A percentile compares a stretch with the other conserved stretches of the same genome.
These are phyloP conservation scores for Discostella stelligera DNA, from an alignment of 352 stramenopile genomes.

Conservation along the genomic window DNA sequence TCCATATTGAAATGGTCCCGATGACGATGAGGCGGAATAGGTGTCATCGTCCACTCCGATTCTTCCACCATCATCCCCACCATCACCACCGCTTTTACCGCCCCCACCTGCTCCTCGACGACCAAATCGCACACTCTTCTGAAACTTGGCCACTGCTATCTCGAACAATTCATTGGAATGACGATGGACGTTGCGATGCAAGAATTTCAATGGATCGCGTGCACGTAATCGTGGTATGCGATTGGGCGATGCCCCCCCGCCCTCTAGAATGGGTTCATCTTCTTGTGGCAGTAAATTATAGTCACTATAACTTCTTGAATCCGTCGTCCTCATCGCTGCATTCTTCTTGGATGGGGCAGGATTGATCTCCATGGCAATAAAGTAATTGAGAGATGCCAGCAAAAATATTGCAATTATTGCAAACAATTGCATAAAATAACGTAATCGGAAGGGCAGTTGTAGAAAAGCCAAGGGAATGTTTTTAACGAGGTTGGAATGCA, in stretches of 20 bases:
- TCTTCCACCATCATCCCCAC: not conserved
- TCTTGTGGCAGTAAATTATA: not conserved
- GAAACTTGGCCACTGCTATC: conserved; percentile 14
- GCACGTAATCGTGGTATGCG: conserved; percentile 21
- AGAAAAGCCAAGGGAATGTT: conserved; percentile 6
- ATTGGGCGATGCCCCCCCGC: conserved; percentile 22
- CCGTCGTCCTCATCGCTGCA: not conserved
- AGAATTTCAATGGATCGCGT: conserved; percentile 17
- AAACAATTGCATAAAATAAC: conserved; percentile 32
- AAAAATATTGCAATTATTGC: conserved; percentile 24
- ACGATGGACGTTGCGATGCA: conserved; percentile 5
- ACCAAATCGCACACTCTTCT: conserved; percentile 10
- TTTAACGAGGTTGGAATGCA: not conserved
- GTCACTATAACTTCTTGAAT: not conserved
- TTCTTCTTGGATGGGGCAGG: not conserved
- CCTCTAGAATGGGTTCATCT: conserved; percentile 10
- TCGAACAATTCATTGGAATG: conserved; percentile 15
- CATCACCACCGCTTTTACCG: not conserved
- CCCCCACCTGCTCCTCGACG: not conserved
- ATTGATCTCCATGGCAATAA: conserved; percentile 20
- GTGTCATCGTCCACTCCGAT: not conserved
- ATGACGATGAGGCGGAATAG: not conserved
- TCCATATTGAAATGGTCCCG: conserved; percentile 22
- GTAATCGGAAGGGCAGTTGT: conserved; percentile 20
- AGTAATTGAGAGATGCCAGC: conserved; percentile 37